phyloP scores from a whole-genome alignment of 768 basidiomycete genomes.

The Boletus coccyginus region DNA sequence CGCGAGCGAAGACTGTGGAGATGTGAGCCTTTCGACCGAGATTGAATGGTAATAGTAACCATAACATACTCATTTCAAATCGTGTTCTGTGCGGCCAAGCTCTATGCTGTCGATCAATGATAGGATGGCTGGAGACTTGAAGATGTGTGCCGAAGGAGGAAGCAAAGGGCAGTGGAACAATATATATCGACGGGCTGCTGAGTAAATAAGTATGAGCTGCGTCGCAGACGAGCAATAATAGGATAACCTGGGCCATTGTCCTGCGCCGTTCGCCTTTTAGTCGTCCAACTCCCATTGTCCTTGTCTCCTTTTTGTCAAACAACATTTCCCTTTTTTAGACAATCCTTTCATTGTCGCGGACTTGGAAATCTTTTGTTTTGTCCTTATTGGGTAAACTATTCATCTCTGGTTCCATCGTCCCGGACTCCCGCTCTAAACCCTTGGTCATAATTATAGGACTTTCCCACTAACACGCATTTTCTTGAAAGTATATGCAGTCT shows the following conservation, averaged over 20 bases:
- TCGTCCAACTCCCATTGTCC: constrained; percentile 22
- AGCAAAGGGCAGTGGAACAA: not conserved
- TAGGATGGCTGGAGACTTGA: not conserved
- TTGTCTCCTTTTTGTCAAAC: constrained; percentile 22
- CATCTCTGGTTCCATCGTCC: too few relatives aligned
- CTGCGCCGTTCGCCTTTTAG: constrained; percentile 18
- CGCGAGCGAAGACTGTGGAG: constrained; percentile 20
- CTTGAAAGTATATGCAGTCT: too few relatives aligned
- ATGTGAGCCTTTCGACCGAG: not conserved
- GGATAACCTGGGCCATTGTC: constrained; percentile 6
- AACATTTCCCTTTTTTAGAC: constrained; percentile 19
- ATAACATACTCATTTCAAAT: constrained; percentile 25
- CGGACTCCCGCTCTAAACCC: too few relatives aligned
- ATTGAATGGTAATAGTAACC: not conserved
- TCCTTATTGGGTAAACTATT: constrained; percentile 4
- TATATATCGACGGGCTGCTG: constrained; percentile 19
- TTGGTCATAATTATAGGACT: too few relatives aligned
- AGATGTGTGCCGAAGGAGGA: constrained; percentile 8
- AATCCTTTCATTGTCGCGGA: constrained; percentile 19
- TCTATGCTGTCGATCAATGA: not conserved
- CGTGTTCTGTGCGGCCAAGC: constrained; percentile 5
- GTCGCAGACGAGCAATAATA: constrained; percentile 20
- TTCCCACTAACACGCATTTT: too few relatives aligned
- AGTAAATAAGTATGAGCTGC: constrained; percentile 4
- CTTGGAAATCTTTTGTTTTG: constrained; percentile 13